phyloP scores from a whole-genome alignment of 768 basidiomycete species.

The Lyophyllum shimeji region DNA sequence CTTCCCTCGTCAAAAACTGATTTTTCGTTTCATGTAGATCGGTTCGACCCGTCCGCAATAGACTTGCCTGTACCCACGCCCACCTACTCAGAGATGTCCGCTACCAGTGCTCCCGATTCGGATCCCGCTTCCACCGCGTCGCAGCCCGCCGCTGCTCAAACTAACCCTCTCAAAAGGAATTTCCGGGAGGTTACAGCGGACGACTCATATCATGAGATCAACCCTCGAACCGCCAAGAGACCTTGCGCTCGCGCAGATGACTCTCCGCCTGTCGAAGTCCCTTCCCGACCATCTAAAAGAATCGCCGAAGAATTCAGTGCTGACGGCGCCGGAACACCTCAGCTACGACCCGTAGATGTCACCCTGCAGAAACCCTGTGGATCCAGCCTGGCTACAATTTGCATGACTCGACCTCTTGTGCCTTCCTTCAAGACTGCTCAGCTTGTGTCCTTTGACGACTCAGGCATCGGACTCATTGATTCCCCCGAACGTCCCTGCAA shows the following conservation, averaged over 20 bases:
- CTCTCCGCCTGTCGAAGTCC: not conserved
- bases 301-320: not conserved
- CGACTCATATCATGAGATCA: constrained; percentile 2
- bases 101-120: not conserved
- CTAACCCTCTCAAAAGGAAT: constrained; percentile 1
- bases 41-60: constrained; percentile 14
- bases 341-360: not conserved
- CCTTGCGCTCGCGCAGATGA: not conserved
- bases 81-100: not conserved
- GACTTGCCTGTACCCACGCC: not conserved
- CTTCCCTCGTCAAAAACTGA: not conserved
- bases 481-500: not conserved
- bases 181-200: not conserved
- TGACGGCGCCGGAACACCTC: too few relatives aligned
- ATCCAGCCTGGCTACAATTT: too few relatives aligned
- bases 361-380: too few relatives aligned
- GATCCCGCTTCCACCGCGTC: not conserved
- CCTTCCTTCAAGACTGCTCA: not conserved
- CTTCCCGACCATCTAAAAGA: not conserved
- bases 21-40: constrained; percentile 3
- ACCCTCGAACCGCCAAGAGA: constrained; percentile 4
- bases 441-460: not conserved
- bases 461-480: not conserved
- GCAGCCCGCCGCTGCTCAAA: not conserved
- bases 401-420: not conserved